Evolutionary conservation across 2,329 filamentous ascomycete species (phyloP).

Genomic region (Eutypella sp.): DNA sequence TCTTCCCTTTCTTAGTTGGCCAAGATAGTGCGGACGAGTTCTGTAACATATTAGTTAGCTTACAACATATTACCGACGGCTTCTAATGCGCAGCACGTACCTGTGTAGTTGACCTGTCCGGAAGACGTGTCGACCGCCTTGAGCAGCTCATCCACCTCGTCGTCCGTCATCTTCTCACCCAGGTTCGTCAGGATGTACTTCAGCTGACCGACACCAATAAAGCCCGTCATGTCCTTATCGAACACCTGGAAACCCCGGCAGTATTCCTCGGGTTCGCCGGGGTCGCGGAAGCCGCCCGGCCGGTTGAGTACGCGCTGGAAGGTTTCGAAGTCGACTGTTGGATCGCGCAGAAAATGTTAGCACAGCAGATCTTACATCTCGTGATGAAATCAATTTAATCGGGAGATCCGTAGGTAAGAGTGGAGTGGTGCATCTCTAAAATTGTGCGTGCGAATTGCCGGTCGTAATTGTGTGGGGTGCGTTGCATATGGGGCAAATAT

Average conservation of each 20-base stretch:
- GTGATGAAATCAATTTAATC: no score
- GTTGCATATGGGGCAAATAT: no score
- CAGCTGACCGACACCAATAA: constrained; percentile 95
- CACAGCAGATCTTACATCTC: background rate
- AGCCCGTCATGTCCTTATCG: constrained; percentile 97
- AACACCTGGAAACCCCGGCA: constrained; percentile 99
- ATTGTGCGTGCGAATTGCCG: no score
- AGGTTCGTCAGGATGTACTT: constrained; percentile 97
- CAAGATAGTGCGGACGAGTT: constrained; percentile 81
- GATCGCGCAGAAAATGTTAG: constrained; percentile 6
- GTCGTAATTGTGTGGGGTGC: no score
- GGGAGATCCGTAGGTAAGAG: no score
- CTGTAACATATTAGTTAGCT: constrained; percentile 35
- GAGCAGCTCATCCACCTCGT: constrained; percentile 96
- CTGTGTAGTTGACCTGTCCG: constrained; percentile 96
- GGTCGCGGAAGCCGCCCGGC: constrained; percentile 95
- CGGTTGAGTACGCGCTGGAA: constrained; percentile 97
- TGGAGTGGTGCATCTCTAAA: no score
- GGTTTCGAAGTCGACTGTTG: constrained; percentile 89
- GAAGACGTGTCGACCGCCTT: constrained; percentile 96
- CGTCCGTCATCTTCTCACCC: constrained; percentile 98
- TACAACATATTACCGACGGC: no score
- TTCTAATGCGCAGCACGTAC: no score
- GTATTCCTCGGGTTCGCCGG: constrained; percentile 96
- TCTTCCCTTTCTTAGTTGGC: constrained; percentile 66